These are phyloP conservation scores for Parmelia sp. DNA, from an alignment of 495 filamentous ascomycete genomes.

Conservation along the genomic window DNA sequence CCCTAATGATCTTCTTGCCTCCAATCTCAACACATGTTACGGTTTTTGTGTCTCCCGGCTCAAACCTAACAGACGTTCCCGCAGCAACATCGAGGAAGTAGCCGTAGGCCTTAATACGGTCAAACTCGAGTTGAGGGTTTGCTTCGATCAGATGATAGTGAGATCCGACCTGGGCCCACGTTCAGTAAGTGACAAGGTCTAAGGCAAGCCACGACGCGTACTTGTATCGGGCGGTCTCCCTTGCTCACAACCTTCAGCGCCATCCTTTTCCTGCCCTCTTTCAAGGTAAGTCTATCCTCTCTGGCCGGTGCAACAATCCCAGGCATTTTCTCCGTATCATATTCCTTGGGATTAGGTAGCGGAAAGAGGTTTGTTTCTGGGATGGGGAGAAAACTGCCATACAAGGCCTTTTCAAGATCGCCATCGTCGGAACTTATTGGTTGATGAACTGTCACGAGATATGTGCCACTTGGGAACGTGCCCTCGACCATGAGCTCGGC, in stretches of 20 bases:
- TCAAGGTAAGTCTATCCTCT: slow-evolving; percentile 57
- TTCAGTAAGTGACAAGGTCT: not conserved
- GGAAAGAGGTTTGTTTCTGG: slow-evolving; percentile 63
- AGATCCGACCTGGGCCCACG: slow-evolving; percentile 60
- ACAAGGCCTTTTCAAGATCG: slow-evolving; percentile 76
- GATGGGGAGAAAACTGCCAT: slow-evolving; percentile 86
- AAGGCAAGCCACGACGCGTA: slow-evolving; percentile 29
- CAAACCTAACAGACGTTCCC: slow-evolving; percentile 89
- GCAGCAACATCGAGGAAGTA: slow-evolving; percentile 85
- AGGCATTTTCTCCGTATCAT: slow-evolving; percentile 60
- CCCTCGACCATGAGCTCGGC: slow-evolving; percentile 88
- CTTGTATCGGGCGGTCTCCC: slow-evolving; percentile 88
- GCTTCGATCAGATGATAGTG: slow-evolving; percentile 97
- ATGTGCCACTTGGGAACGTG: slow-evolving; percentile 85
- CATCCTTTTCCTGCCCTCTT: slow-evolving; percentile 68
- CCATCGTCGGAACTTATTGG: slow-evolving; percentile 86
- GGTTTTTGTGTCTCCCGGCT: slow-evolving; percentile 89
- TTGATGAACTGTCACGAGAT: slow-evolving; percentile 90
- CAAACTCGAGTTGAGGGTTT: slow-evolving; percentile 86
- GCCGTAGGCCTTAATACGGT: slow-evolving; percentile 77
- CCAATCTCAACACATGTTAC: slow-evolving; percentile 91
- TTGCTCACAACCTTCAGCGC: slow-evolving; percentile 71
- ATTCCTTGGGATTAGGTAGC: slow-evolving; percentile 52
- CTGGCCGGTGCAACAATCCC: slow-evolving; percentile 74
- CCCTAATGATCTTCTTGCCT: slow-evolving; percentile 72